Evolutionary conservation across 345 rosid species (phyloP), one percentile per base, ranked within the genome.

Genomic region (Excoecaria agallocha): DNA sequence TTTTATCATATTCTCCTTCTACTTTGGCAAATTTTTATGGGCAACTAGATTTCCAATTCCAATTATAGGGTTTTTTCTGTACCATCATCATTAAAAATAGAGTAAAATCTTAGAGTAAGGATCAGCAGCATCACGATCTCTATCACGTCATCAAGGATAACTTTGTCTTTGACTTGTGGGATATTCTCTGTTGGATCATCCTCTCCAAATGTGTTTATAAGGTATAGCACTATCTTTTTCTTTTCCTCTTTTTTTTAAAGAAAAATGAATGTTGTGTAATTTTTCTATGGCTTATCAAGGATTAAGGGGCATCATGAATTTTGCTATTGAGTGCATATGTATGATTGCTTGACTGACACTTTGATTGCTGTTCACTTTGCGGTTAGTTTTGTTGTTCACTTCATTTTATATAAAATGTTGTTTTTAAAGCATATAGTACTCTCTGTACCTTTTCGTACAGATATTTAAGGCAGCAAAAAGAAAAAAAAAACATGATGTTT

Each of bases 141-240:
- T 89, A 97, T 72, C 81, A 60, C 78, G 92, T 91, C 51, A 82
- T 89, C 52, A 89, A 92, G 82, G 97, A 90, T 1, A 97, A 88
- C 22, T 92, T 97, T 3, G 78, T 92, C 62, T 76, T 92, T 22
- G 98, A 94, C 62, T 84, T 92, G 74, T 97, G 88, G 82, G 98
- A 90, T 70, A 84, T 94, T 46, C 92, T 94, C 81, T 92, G 98
- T 73, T 94, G 97, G 88, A 91, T 94, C 97, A 95, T 94, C 63
- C 92, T 92, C 66, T 87, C 97, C 9, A 95, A 92, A 83, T 94
- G 97, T 84, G 97, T 91, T 72, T 94, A 92, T 80, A 94, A 94
- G 97, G 98, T 90, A 54, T 20, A 8, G 20, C 4, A 5, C 4
- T n/a, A n/a, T n/a, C 20, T 16, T 20, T n/a, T 4, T 25, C 38